Base-by-base conservation (phyloP, 2,329 filamentous ascomycete species). In the Fusarium phyllophilum region DNA sequence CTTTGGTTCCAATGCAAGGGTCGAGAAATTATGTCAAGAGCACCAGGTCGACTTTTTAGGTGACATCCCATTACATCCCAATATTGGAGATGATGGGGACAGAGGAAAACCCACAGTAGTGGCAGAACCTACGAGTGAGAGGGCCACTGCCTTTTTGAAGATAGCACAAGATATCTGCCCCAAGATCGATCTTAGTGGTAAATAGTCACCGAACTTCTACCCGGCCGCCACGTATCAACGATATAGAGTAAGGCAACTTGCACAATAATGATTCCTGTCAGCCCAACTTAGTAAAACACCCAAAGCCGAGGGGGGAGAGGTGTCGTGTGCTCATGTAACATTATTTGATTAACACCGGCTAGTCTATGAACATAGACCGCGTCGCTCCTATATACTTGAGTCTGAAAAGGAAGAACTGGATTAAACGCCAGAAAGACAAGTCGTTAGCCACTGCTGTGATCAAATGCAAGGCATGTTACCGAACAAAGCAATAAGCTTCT, bases 41-140 rank as follows among this genome's bases (percentile, higher is more conserved):
- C 87, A 95, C 48, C 88, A 89, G 1, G 90, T 98, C 59, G 88
- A 92, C n/a, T 90, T 98, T 73, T 84, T 99, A 7, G 96, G 94
- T 3, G 93, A 98, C 80, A 92, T 99, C 45, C 96, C 96, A 11
- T 86, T 99, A 55, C 94, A 98, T 81, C 91, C 93, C 8, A 90
- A 87, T 57, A 97, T 98, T 29, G 97, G 95, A 67, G 92, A 94
- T 63, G 94, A 98, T 82, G 94, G 94, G 3, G 94, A 97, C 82
- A 86, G 89, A 26, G 96, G 96, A 2, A 94, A 93, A 81, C 96
- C 96, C 8, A 98, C 95, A 2, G 93, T 98, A 1, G 94, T 97
- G 6, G 89, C 94, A 4, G 94, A 97, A 81, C 94, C 96, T 13
- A 87, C 90, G 3, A 95, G 94, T 76, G 87, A 89, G 38, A 89